A percentile compares a stretch with the other conserved stretches of the same genome.
Conservation (phyloP, 257 asterid species). For the Perilla frutescens region DNA sequence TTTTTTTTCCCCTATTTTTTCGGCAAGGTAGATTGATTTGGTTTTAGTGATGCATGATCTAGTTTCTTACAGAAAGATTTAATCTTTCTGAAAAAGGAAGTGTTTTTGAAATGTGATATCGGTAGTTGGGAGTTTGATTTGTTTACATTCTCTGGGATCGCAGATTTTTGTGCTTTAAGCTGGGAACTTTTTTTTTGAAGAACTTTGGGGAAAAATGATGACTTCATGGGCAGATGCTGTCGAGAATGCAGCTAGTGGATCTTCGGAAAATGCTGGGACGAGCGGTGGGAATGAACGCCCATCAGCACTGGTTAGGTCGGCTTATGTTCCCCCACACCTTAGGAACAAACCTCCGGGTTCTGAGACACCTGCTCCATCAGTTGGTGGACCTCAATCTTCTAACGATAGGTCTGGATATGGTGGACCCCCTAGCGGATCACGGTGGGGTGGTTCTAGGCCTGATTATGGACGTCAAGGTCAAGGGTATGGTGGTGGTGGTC, state of each 20-base stretch:
- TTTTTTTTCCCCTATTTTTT: neutral
- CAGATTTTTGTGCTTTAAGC: constrained; percentile 20
- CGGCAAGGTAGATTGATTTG: constrained; percentile 26
- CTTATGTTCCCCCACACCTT: constrained; percentile 88
- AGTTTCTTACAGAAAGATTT: neutral
- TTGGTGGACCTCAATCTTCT: constrained; percentile 58
- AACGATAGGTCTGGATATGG: constrained; percentile 60
- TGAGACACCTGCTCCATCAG: constrained; percentile 59
- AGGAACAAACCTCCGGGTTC: constrained; percentile 63
- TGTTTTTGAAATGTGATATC: constrained; percentile 2
- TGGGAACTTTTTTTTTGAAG: constrained; percentile 4
- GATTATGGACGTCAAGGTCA: constrained; percentile 63
- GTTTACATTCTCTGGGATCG: constrained; percentile 22
- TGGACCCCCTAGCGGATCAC: constrained; percentile 58
- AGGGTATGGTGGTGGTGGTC: constrained; percentile 61
- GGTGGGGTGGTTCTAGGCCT: constrained; percentile 64
- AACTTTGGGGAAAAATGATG: constrained; percentile 47
- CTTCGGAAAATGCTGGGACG: constrained; percentile 52
- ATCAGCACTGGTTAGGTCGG: constrained; percentile 58
- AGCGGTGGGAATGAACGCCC: constrained; percentile 48
- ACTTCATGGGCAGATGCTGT: constrained; percentile 90
- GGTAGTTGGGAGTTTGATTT: constrained; percentile 16
- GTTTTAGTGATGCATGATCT: constrained; percentile 36
- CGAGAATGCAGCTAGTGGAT: constrained; percentile 60
- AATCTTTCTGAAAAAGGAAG: neutral